A percentile compares a stretch with the other conserved stretches of the same genome.
Evolutionary conservation across 768 basidiomycete genomes (phyloP).

Genomic region (Daedaleopsis sinensis): DNA sequence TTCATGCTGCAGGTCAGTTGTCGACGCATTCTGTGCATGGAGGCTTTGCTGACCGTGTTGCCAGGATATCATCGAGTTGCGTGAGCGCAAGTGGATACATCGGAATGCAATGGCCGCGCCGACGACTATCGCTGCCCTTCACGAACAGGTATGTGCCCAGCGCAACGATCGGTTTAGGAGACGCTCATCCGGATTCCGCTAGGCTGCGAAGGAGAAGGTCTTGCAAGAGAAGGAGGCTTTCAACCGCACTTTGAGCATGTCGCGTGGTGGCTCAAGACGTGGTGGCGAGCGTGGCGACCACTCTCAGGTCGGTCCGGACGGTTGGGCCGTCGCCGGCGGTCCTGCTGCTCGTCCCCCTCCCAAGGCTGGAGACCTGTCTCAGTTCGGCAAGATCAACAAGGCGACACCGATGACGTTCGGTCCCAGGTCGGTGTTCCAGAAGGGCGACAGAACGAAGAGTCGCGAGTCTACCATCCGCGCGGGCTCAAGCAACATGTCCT

Average conservation of each 20-base stretch:
- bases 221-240: constrained; percentile 74
- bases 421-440: constrained; percentile 81
- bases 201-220: constrained; percentile 91
- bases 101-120: constrained; percentile 78
- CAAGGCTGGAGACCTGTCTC: constrained; percentile 84
- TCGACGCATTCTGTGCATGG: constrained; percentile 14
- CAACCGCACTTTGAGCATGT: constrained; percentile 73
- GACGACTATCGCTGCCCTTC: constrained; percentile 86
- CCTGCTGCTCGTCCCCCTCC: constrained; percentile 53
- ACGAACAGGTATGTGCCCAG: constrained; percentile 79
- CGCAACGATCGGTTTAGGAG: no score
- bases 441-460: constrained; percentile 64
- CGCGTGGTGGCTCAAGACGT: constrained; percentile 87
- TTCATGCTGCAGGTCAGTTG: constrained; percentile 95
- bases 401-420: constrained; percentile 74
- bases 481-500: constrained; percentile 89
- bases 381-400: constrained; percentile 86
- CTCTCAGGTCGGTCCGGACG: constrained; percentile 70
- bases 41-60: not conserved
- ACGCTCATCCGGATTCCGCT: not conserved
- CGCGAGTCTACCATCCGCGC: constrained; percentile 73
- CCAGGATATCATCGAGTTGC: constrained; percentile 90
- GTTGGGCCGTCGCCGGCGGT: constrained; percentile 74
- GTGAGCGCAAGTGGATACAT: constrained; percentile 78
- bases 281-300: constrained; percentile 70